Evolutionary conservation across 2,329 filamentous ascomycete genomes (phyloP).

Genomic region (Ophiobolus disseminans): DNA sequence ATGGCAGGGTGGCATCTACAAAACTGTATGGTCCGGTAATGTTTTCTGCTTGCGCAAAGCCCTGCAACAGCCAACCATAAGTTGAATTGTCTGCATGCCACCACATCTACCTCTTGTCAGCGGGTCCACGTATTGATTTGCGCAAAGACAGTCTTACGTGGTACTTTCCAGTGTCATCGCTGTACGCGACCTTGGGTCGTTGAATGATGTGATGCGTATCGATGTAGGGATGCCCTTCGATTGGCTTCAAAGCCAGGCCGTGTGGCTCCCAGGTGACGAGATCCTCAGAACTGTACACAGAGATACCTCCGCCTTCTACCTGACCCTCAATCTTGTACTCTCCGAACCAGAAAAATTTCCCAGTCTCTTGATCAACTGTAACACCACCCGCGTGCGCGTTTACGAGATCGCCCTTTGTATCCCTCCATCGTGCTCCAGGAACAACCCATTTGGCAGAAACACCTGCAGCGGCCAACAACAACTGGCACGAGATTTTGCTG

Average conservation of each 20-base stretch:
- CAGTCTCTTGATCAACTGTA: slow-evolving; percentile 59
- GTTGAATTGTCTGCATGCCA: slow-evolving; percentile 68
- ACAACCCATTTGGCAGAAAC: slow-evolving; percentile 63
- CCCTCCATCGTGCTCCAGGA: slow-evolving; percentile 66
- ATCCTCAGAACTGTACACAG: slow-evolving; percentile 65
- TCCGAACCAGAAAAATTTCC: slow-evolving; percentile 67
- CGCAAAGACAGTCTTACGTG: slow-evolving; percentile 53
- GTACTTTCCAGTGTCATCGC: slow-evolving; percentile 61
- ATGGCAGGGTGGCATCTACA: slow-evolving; percentile 60
- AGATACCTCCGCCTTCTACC: slow-evolving; percentile 66
- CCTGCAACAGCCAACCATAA: slow-evolving; percentile 64
- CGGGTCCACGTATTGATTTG: neutral
- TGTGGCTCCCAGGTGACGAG: slow-evolving; percentile 66
- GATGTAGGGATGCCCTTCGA: slow-evolving; percentile 63
- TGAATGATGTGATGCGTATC: slow-evolving; percentile 66
- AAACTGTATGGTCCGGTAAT: slow-evolving; percentile 64
- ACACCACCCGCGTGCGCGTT: slow-evolving; percentile 69
- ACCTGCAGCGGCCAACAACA: slow-evolving; percentile 30
- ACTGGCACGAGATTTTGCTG: slow-evolving; percentile 23
- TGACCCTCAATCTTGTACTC: slow-evolving; percentile 67
- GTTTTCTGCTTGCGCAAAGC: slow-evolving; percentile 61
- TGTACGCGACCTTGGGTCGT: slow-evolving; percentile 68
- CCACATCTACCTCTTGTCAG: slow-evolving; percentile 55
- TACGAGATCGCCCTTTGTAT: slow-evolving; percentile 66
- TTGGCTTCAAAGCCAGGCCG: slow-evolving; percentile 62